Evolutionary conservation across 768 basidiomycete species (phyloP).

Genomic region (Suillus decipiens): DNA sequence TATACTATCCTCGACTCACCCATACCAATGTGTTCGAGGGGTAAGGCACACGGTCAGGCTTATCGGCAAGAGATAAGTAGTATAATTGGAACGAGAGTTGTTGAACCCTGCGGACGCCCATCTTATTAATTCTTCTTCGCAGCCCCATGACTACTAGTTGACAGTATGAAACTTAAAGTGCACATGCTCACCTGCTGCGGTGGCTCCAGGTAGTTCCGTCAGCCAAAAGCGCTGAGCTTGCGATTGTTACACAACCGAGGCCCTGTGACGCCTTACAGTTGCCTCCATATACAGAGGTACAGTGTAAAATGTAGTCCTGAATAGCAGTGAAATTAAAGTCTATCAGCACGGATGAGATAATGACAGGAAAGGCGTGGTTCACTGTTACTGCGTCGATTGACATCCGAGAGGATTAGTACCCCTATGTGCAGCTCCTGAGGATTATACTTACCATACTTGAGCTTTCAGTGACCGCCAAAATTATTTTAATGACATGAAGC

Average conservation of each 20-base stretch:
- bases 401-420: background rate
- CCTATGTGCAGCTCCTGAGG: background rate
- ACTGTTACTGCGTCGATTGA: background rate
- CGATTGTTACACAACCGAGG: background rate
- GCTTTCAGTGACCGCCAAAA: background rate
- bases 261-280: no score
- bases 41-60: no score
- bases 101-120: conserved; percentile 2
- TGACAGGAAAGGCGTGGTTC: background rate
- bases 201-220: background rate
- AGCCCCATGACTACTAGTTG: background rate
- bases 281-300: no score
- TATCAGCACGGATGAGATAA: background rate
- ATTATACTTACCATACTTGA: background rate
- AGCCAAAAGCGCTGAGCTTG: background rate
- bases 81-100: background rate
- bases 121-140: background rate
- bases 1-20: background rate
- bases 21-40: no score
- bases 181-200: background rate
- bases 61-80: background rate
- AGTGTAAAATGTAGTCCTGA: background rate
- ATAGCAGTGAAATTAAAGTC: background rate
- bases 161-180: background rate
- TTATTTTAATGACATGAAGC: background rate